A percentile compares a stretch with the other conserved stretches of the same genome.
These are phyloP conservation scores for Fraxinus excelsior DNA, from an alignment of 257 asterid species.

Conservation along the genomic window DNA sequence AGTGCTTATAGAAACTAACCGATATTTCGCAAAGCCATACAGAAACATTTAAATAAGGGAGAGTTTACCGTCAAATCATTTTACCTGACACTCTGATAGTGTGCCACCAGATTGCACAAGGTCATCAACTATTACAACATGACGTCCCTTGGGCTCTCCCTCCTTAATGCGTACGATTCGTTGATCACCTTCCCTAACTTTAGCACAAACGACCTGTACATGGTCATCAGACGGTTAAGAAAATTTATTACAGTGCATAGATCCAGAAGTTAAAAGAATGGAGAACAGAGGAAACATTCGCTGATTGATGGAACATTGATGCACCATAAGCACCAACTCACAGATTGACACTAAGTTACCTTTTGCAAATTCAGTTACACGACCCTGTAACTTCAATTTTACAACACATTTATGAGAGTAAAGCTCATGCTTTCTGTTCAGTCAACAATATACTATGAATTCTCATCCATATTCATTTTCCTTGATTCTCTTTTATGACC, in stretches of 20 bases:
- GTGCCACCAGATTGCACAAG: slow-evolving; percentile 99
- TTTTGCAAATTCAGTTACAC: too few species aligned
- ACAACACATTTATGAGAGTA: too few species aligned
- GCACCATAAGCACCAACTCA: background rate
- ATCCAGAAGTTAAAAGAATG: background rate
- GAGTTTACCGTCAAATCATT: slow-evolving; percentile 2
- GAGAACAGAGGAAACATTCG: background rate
- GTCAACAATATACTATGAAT: background rate
- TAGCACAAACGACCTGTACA: slow-evolving; percentile 85
- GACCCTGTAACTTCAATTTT: too few species aligned
- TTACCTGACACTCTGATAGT: slow-evolving; percentile 84
- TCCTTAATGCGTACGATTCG: slow-evolving; percentile 88
- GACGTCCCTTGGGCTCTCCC: slow-evolving; percentile 89
- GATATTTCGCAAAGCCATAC: background rate
- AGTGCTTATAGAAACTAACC: background rate
- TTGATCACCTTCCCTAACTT: slow-evolving; percentile 96
- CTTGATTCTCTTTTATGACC: background rate
- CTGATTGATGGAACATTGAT: background rate
- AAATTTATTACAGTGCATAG: slow-evolving; percentile 11
- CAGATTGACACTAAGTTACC: too few species aligned
- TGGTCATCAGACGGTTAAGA: slow-evolving; percentile 22
- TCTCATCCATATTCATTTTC: background rate
- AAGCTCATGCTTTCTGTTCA: too few species aligned
- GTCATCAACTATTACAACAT: slow-evolving; percentile 96
- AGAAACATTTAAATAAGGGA: background rate